Evolutionary conservation across 2,329 filamentous ascomycete genomes (phyloP).

Genomic region (Rutstroemia sp.): DNA sequence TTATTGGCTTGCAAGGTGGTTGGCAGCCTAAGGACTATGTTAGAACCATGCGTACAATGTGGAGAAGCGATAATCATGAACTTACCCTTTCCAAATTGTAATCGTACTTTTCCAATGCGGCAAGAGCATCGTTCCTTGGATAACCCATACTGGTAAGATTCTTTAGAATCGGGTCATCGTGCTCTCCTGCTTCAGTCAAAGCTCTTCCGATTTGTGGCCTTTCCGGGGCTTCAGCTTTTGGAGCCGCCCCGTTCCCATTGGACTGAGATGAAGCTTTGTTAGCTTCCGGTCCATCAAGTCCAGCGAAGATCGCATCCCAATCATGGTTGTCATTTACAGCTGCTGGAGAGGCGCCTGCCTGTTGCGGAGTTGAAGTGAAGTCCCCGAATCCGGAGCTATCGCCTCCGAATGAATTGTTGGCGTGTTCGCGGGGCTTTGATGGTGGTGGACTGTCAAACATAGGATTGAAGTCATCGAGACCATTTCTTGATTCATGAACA

Average conservation of each 20-base stretch:
- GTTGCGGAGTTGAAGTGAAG: constrained; percentile 42
- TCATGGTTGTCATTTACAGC: constrained; percentile 55
- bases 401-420: constrained; percentile 23
- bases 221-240: constrained; percentile 17
- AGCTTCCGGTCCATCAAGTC: constrained; percentile 51
- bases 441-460: constrained; percentile 61
- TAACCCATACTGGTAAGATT: constrained; percentile 89
- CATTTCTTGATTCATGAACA: constrained; percentile 44
- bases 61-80: constrained; percentile 12
- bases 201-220: constrained; percentile 54
- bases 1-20: constrained; percentile 30
- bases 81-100: constrained; percentile 92
- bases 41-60: too few relatives aligned
- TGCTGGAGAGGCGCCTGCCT: constrained; percentile 32
- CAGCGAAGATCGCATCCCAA: constrained; percentile 92
- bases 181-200: constrained; percentile 64
- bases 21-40: constrained; percentile 24
- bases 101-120: constrained; percentile 86
- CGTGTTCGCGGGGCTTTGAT: constrained; percentile 25
- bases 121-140: constrained; percentile 61
- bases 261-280: constrained; percentile 9
- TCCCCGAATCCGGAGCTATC: constrained; percentile 32
- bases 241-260: constrained; percentile 16
- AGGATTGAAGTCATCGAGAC: constrained; percentile 71
- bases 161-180: constrained; percentile 89